Evolutionary conservation across 1,284 basidiomycete species (phyloP), one percentile per base, ranked within the genome.

Genomic region (Puccinia triticina): DNA sequence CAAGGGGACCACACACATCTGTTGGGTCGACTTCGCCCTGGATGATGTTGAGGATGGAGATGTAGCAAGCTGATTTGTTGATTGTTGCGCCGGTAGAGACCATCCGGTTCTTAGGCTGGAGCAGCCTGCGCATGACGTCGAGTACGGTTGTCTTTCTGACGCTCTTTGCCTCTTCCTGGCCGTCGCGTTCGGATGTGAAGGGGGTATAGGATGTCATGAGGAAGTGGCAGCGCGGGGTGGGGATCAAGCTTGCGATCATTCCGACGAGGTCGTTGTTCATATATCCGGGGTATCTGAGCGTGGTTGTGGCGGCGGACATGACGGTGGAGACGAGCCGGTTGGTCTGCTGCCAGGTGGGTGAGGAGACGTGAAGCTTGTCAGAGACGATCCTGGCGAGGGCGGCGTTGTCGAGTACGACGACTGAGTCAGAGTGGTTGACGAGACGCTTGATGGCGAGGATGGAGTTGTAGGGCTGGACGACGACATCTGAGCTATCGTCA

Each of bases 201-300:
- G 97, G 96, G 4, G 97, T 99, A 86, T 99, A 99, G 23, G 94
- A 95, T n/a, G 97, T 99, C 93, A 96, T 98, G 83, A 99, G 90
- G 90, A 99, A 99, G 88, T 99, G 97, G 86, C 96, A 98, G 77
- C 96, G 90, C n/a, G 97, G 96, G 14, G 97, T 99, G 2, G 97
- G 97, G 85, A 99, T 98, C 77, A 99, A 90, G 18, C 94, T 96
- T 1, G 97, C 95, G 82, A 99, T 93, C 85, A 99, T 98, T 37
- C 96, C 95, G 84, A 98, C 95, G 48, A 98, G 91, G 86, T 99
- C 96, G 86, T 99, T 99, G 90, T 99, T 99, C 96, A 98, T 99
- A 88, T 99, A 99, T 75, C 95, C 94, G 0, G 97, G 97, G 88
- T 98, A 99, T 85, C 97, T 92, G 34, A 99, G 90, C 23, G 97